Percentiles rank a stretch among this genome's conserved stretches.
These are phyloP conservation scores for Thraustochytrium sp. DNA, from an alignment of 352 stramenopile genomes.

Conservation along the genomic window DNA sequence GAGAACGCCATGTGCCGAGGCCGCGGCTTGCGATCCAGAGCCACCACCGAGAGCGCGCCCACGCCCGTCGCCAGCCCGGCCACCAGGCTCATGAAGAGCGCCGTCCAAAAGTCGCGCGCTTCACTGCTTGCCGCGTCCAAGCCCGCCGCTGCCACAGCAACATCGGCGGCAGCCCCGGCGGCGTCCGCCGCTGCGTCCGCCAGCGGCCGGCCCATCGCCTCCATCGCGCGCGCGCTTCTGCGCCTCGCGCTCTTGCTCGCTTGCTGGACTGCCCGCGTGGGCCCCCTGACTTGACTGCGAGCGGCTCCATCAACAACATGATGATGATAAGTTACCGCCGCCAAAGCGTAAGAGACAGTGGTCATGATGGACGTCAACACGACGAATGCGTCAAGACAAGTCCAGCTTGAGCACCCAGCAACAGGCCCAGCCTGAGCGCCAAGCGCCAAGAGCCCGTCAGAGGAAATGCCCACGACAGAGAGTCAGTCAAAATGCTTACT, in stretches of 20 bases:
- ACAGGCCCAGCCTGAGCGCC: too few species aligned
- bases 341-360: too few species aligned
- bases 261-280: neutral
- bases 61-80: slow-evolving; percentile 59
- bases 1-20: slow-evolving; percentile 52
- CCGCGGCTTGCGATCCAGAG: slow-evolving; percentile 47
- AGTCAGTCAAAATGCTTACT: too few species aligned
- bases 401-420: too few species aligned
- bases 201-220: neutral
- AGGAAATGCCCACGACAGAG: too few species aligned
- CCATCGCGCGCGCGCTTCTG: neutral
- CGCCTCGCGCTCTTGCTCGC: too few species aligned
- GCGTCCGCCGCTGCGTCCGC: neutral
- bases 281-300: neutral
- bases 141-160: slow-evolving; percentile 19
- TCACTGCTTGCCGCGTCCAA: neutral
- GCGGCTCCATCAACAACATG: too few species aligned
- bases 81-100: slow-evolving; percentile 40
- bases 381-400: too few species aligned
- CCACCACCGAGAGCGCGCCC: slow-evolving; percentile 61
- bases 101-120: slow-evolving; percentile 15
- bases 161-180: neutral
- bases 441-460: too few species aligned
- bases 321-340: too few species aligned
- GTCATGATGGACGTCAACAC: too few species aligned